Conservation (phyloP, 441 rosid genomes). For the Aleurites moluccanus region DNA sequence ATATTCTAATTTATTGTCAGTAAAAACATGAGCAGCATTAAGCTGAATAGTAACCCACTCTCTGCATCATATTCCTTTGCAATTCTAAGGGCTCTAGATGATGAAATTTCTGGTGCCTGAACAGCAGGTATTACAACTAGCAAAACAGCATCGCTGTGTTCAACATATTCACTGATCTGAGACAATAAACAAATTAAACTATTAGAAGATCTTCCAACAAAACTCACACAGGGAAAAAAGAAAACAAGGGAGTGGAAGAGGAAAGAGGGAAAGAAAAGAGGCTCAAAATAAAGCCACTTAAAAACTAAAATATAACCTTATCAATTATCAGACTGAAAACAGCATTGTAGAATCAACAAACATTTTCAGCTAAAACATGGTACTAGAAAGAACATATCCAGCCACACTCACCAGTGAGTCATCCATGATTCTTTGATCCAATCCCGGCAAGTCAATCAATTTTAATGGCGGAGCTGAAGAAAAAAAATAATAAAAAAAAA, state of each 20-base stretch:
- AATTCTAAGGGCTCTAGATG: constrained; percentile 76
- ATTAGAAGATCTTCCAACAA: constrained; percentile 25
- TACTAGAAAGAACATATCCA: constrained; percentile 16
- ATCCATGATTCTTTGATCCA: constrained; percentile 89
- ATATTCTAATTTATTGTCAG: neutral
- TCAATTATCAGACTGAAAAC: neutral
- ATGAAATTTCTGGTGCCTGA: constrained; percentile 85
- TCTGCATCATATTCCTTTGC: constrained; percentile 89
- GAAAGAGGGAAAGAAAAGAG: neutral
- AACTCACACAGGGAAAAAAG: neutral
- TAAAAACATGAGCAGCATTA: constrained; percentile 1
- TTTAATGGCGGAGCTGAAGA: constrained; percentile 89
- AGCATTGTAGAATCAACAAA: neutral
- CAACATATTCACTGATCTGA: constrained; percentile 73
- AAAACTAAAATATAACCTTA: constrained; percentile 9
- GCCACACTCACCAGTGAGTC: constrained; percentile 69
- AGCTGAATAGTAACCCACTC: constrained; percentile 45
- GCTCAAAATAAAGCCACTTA: constrained; percentile 16
- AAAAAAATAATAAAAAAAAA: neutral
- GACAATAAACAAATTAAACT: constrained; percentile 19
- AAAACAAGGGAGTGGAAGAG: neutral
- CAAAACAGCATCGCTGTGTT: constrained; percentile 86
- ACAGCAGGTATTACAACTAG: constrained; percentile 81
- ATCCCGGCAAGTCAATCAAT: constrained; percentile 87
- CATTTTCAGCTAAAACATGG: constrained; percentile 16